Percentiles rank a stretch among this genome's conserved stretches.
Conservation (phyloP, 2,329 filamentous ascomycete species). For the Diaporthe citri region DNA sequence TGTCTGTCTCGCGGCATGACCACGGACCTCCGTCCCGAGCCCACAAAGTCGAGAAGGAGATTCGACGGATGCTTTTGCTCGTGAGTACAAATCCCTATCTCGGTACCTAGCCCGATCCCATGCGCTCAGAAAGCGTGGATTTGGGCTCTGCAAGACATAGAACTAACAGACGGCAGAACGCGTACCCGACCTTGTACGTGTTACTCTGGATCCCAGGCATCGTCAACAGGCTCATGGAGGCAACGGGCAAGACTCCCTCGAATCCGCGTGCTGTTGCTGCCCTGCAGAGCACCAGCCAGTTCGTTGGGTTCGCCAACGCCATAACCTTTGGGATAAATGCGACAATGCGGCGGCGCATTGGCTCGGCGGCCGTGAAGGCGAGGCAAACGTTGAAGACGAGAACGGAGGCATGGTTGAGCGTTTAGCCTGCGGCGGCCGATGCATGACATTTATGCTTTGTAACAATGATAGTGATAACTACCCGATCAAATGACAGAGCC, state of each 20-base stretch:
- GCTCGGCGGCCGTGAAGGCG: constrained; percentile 2
- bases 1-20: neutral
- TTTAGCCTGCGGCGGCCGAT: neutral
- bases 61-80: constrained; percentile 14
- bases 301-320: constrained; percentile 31
- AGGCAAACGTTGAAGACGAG: neutral
- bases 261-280: constrained; percentile 10
- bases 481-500: neutral
- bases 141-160: neutral
- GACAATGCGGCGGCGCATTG: constrained; percentile 10
- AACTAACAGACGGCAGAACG: neutral
- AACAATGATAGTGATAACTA: constrained; percentile 7
- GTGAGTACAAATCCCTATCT: neutral
- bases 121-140: neutral
- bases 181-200: constrained; percentile 25
- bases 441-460: neutral
- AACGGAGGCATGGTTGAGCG: constrained; percentile 8
- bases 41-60: constrained; percentile 21
- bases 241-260: neutral
- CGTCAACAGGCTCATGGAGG: constrained; percentile 27
- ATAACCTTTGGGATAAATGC: constrained; percentile 25
- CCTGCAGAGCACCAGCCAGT: constrained; percentile 25
- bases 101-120: neutral
- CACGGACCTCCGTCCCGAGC: neutral
- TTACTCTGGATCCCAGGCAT: constrained; percentile 24